Conservation (phyloP, 2,329 filamentous ascomycete genomes). For the Teratosphaeria viscida region DNA sequence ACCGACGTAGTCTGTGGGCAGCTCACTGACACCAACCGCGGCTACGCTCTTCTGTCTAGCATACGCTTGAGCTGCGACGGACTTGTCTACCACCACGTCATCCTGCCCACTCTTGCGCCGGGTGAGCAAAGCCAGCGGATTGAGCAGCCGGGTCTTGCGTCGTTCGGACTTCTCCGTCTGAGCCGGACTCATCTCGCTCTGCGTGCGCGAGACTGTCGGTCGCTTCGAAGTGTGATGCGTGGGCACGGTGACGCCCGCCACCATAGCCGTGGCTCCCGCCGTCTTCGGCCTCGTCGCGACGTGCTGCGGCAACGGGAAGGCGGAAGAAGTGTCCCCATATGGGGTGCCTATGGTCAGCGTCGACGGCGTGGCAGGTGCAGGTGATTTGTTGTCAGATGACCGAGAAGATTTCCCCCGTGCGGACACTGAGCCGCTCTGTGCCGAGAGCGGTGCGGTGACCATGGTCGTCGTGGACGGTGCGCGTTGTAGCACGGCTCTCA, state of each 20-base stretch:
- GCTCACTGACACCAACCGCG: constrained; percentile 38
- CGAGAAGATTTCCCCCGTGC: constrained; percentile 9
- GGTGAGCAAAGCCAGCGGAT: constrained; percentile 51
- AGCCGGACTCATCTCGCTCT: not conserved
- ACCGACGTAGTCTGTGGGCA: constrained; percentile 50
- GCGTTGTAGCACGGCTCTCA: not conserved
- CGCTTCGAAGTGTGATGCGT: constrained; percentile 21
- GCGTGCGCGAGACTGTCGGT: not conserved
- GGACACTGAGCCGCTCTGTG: constrained; percentile 14
- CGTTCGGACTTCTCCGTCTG: constrained; percentile 23
- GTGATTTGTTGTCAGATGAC: constrained; percentile 3
- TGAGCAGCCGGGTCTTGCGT: constrained; percentile 35
- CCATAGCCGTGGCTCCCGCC: constrained; percentile 16
- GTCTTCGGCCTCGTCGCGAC: constrained; percentile 24
- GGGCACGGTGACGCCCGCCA: constrained; percentile 26
- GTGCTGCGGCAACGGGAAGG: constrained; percentile 23
- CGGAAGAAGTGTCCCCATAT: constrained; percentile 18
- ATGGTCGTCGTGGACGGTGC: not conserved
- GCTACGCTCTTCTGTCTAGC: constrained; percentile 41
- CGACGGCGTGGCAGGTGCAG: not conserved
- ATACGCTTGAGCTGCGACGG: constrained; percentile 31
- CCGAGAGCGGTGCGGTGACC: not conserved
- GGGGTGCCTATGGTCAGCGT: constrained; percentile 22
- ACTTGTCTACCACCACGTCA: constrained; percentile 6
- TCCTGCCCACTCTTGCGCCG: constrained; percentile 42